These are phyloP conservation scores for Aotearoamyces nothofagi DNA, from an alignment of 2,329 filamentous ascomycete genomes.

Conservation along the genomic window DNA sequence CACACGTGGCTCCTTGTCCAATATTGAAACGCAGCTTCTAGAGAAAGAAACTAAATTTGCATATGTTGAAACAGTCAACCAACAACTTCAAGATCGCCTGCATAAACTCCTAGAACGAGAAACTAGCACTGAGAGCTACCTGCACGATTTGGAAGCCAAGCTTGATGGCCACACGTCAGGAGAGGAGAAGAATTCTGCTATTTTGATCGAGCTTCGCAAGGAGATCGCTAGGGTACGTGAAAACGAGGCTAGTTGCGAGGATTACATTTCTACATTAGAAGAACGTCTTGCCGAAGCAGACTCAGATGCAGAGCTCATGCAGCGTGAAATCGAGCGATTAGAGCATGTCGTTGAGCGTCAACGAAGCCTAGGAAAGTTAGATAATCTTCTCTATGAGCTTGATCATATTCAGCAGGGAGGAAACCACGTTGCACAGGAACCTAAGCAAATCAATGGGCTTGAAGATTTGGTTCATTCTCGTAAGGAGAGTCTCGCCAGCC, in stretches of 20 bases:
- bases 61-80: slow-evolving; percentile 83
- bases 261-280: slow-evolving; percentile 94
- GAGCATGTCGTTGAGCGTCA: slow-evolving; percentile 94
- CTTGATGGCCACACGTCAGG: slow-evolving; percentile 82
- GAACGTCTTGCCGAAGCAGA: slow-evolving; percentile 91
- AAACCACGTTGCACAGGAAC: slow-evolving; percentile 24
- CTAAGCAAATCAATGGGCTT: slow-evolving; percentile 25
- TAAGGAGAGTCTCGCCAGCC: slow-evolving; percentile 35
- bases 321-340: slow-evolving; percentile 83
- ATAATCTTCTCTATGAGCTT: slow-evolving; percentile 81
- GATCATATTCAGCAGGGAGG: slow-evolving; percentile 58
- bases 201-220: slow-evolving; percentile 77
- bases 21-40: slow-evolving; percentile 70
- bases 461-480: slow-evolving; percentile 35
- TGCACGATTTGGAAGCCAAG: slow-evolving; percentile 81
- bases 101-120: slow-evolving; percentile 90
- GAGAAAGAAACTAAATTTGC: slow-evolving; percentile 92
- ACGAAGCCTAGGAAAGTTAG: slow-evolving; percentile 84
- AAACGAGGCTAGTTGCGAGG: slow-evolving; percentile 80
- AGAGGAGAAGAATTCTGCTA: slow-evolving; percentile 80
- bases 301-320: slow-evolving; percentile 92
- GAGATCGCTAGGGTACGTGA: slow-evolving; percentile 80
- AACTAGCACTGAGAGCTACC: slow-evolving; percentile 78
- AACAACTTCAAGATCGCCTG: slow-evolving; percentile 77
- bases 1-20: slow-evolving; percentile 70